Base-by-base conservation (phyloP, 108 stramenopile genomes). In the Skeletonema grethae region DNA sequence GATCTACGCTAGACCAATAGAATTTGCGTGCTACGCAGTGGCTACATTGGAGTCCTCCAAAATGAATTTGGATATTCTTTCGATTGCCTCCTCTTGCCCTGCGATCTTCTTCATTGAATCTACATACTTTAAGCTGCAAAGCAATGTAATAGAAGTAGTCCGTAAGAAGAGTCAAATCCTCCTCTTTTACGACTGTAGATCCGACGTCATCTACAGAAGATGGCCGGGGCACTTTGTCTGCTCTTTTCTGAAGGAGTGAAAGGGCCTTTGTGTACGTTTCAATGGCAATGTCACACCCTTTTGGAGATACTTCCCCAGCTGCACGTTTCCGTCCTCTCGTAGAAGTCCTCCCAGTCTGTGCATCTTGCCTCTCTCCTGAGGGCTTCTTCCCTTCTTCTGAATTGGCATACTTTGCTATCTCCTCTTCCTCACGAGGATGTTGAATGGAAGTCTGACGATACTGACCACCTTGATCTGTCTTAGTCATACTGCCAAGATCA, bases 11-110 rank as follows among this genome's bases (percentile, higher is more conserved):
- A 62, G 91, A 89, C 94, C 94, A 95, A 57, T 88, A 95, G 79
- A 95, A 95, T 69, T 95, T 95, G n/a, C 94, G 86, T 11, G 92
- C 74, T 16, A 59, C 61, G 67, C 94, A 95, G 61, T 95, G 91
- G 36, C 86, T 67, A 64, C 94, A 95, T 63, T 95, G 87, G 36
- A 95, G 73, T 3, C 94, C 94, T 63, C 94, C 91, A 61, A 89
- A 95, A 1, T 91, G 91, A 31, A 95, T 63, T 50, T 78, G 66
- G 32, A 93, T 84, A 38, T 90, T 90, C 72, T 93, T 89, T 36
- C 94, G 80, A 70, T 95, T 95, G 28, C 92, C 92, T n/a, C 94
- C 94, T 63, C 94, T 72, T n/a, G 94, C 93, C 65, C 88, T 91
- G 12, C 92, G 86, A 75, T 95, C 94, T 38, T 83, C 67, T 61